Evolutionary conservation across 768 basidiomycete genomes (phyloP).

Genomic region (Gelatoporia subvermispora): DNA sequence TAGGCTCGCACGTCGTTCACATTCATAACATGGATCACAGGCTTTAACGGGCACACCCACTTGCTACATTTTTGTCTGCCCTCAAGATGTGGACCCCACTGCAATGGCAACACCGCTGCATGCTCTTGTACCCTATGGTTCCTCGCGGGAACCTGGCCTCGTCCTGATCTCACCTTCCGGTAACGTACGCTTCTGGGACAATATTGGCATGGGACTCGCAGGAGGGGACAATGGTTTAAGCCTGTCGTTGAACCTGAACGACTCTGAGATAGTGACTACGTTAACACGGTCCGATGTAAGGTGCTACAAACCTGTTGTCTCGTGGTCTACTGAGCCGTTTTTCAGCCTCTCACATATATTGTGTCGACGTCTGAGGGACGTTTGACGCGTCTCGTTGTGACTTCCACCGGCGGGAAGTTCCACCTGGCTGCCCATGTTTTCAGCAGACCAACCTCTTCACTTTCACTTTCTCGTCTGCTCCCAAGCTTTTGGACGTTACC

Average conservation of each 20-base stretch:
- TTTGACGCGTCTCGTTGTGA: slow-evolving; percentile 58
- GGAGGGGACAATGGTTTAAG: slow-evolving; percentile 67
- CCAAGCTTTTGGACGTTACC: slow-evolving; percentile 40
- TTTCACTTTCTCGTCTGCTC: slow-evolving; percentile 39
- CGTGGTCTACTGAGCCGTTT: neutral
- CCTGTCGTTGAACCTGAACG: slow-evolving; percentile 41
- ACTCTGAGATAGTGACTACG: slow-evolving; percentile 60
- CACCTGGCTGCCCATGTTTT: slow-evolving; percentile 57
- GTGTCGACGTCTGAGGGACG: slow-evolving; percentile 64
- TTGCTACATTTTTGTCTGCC: slow-evolving; percentile 80
- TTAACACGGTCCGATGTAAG: slow-evolving; percentile 64
- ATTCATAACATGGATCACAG: slow-evolving; percentile 20
- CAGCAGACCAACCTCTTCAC: slow-evolving; percentile 44
- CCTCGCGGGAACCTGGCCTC: slow-evolving; percentile 80
- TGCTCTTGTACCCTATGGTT: slow-evolving; percentile 58
- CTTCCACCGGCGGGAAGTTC: slow-evolving; percentile 65
- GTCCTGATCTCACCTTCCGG: slow-evolving; percentile 72
- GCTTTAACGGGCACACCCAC: slow-evolving; percentile 70
- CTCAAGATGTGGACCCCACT: slow-evolving; percentile 40
- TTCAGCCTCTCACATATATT: slow-evolving; percentile 60
- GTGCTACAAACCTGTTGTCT: slow-evolving; percentile 5
- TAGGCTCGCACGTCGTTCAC: too few relatives aligned
- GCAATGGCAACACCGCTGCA: slow-evolving; percentile 47
- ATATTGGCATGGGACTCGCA: slow-evolving; percentile 76
- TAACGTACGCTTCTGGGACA: slow-evolving; percentile 82